Percentiles rank a stretch among this genome's conserved stretches.
phyloP scores from a whole-genome alignment of 1,284 basidiomycete species.

The Ceratobasidium theobromae region DNA sequence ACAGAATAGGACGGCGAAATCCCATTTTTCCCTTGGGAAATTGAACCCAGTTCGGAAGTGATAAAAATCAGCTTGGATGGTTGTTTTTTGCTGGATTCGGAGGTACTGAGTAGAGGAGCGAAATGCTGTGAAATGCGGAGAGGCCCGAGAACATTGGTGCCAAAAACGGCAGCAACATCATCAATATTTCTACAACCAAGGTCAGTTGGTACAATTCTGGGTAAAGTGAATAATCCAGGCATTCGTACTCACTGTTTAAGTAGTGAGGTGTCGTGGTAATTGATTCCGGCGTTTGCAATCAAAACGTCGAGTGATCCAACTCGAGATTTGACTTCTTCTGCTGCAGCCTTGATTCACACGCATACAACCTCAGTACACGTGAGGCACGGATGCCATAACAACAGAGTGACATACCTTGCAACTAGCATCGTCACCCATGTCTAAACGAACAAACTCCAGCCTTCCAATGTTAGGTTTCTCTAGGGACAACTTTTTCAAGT shows the following conservation, averaged over 20 bases:
- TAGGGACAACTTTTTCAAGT: conserved; percentile 38
- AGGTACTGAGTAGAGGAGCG: not conserved
- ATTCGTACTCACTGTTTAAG: not conserved
- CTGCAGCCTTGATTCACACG: not conserved
- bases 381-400: not conserved
- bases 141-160: conserved; percentile 8
- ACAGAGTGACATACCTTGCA: not conserved
- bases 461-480: not conserved
- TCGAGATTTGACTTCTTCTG: not conserved
- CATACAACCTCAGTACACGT: not conserved
- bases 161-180: not conserved
- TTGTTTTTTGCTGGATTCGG: not conserved
- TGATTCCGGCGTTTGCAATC: conserved; percentile 13
- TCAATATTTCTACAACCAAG: not conserved
- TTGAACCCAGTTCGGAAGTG: not conserved
- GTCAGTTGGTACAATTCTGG: not conserved
- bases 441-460: not conserved
- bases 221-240: not conserved
- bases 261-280: not conserved
- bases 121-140: conserved; percentile 10
- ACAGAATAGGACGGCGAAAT: not conserved
- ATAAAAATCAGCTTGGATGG: not conserved
- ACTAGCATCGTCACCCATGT: conserved; percentile 10
- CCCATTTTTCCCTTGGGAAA: not conserved
- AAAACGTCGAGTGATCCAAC: not conserved